Percentiles rank a stretch among this genome's conserved stretches.
Evolutionary conservation across 2,329 filamentous ascomycete species (phyloP).

Genomic region (Phyllosticta paracitricarpa): DNA sequence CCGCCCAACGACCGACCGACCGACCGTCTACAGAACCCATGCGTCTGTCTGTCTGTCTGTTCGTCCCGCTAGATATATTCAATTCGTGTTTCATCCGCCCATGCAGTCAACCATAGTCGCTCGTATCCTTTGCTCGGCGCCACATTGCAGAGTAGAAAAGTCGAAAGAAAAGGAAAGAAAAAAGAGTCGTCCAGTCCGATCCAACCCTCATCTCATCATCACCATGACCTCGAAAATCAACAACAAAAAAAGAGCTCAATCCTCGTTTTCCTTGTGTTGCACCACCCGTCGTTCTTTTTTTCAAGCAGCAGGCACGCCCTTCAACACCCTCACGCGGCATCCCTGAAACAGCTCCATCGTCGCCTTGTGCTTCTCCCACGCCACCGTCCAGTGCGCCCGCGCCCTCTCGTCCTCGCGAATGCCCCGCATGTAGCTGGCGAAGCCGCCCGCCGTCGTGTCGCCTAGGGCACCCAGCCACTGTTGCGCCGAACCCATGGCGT

Average conservation of each 20-base stretch:
- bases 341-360: constrained; percentile 50
- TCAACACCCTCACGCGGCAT: constrained; percentile 32
- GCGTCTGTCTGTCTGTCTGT: too few relatives aligned
- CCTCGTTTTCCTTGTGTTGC: neutral
- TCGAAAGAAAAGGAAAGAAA: neutral
- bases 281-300: neutral
- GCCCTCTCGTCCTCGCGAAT: constrained; percentile 56
- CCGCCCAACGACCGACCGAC: too few relatives aligned
- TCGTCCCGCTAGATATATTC: too few relatives aligned
- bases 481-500: constrained; percentile 28
- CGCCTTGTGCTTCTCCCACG: constrained; percentile 50
- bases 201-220: neutral
- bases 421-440: constrained; percentile 49
- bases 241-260: neutral
- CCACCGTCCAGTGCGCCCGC: constrained; percentile 49
- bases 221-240: neutral
- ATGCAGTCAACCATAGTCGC: too few relatives aligned
- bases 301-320: constrained; percentile 2
- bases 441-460: constrained; percentile 38
- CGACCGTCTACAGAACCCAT: too few relatives aligned
- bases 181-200: neutral
- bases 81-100: too few relatives aligned
- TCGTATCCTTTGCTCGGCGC: too few relatives aligned
- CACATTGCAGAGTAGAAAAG: too few relatives aligned
- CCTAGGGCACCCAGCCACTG: constrained; percentile 45